These are phyloP conservation scores for Leonotis leonurus DNA, from an alignment of 257 asterid species.

Conservation along the genomic window DNA sequence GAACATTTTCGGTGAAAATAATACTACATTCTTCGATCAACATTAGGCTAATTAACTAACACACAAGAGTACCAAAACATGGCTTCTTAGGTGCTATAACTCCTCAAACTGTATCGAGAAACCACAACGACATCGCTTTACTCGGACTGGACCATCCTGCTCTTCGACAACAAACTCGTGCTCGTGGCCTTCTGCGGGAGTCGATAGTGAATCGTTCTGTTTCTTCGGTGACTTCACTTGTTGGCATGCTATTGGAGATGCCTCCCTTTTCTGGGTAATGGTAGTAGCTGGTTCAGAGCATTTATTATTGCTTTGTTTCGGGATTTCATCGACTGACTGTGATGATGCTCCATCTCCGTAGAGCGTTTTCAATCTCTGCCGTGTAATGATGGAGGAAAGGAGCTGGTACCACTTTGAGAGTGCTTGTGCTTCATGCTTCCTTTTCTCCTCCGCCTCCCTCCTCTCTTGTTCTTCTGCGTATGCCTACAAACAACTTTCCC, in stretches of 20 bases:
- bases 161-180: conserved; percentile 51
- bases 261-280: conserved; percentile 10
- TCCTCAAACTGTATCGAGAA: conserved; percentile 70
- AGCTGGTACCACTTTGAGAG: conserved; percentile 96
- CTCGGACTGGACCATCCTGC: conserved; percentile 31
- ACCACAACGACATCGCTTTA: conserved; percentile 72
- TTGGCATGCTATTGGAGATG: conserved; percentile 11
- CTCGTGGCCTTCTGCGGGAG: conserved; percentile 46
- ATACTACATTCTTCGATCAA: not conserved
- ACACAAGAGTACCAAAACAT: not conserved
- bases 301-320: conserved; percentile 20
- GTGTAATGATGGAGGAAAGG: conserved; percentile 73
- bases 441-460: conserved; percentile 65
- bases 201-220: not conserved
- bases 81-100: conserved; percentile 24
- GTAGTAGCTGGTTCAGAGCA: conserved; percentile 2
- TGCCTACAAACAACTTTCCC: conserved; percentile 39
- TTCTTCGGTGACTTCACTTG: conserved; percentile 20
- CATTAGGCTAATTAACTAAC: not conserved
- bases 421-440: conserved; percentile 57
- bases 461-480: conserved; percentile 81
- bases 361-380: conserved; percentile 61
- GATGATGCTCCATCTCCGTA: conserved; percentile 42
- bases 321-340: conserved; percentile 22
- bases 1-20: not conserved